Base-by-base conservation (phyloP, 2,329 filamentous ascomycete species). In the Lachnellula arida region DNA sequence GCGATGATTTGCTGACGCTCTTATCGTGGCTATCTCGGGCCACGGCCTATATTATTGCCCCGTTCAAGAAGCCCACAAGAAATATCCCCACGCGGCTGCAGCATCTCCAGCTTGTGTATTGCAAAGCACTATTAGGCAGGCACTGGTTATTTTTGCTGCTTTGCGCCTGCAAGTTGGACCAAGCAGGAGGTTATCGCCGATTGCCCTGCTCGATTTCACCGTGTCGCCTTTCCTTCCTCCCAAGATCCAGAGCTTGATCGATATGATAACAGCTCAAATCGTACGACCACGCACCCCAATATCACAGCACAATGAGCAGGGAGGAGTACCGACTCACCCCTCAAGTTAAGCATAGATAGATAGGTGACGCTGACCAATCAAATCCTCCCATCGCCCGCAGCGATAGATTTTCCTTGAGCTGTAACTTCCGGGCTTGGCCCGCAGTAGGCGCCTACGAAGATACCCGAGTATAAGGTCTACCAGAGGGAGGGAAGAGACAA, bases 1-100 rank as follows among this genome's bases (percentile, higher is more conserved):
- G 1, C 6, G 6, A 22, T 57, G 23, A 63, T 60, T 63, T 50
- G 61, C 39, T 43, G 34, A 57, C 60, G 61, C 60, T 63, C 61
- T 62, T 62, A 63, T 62, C 61, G 60, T 37, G 37, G 39, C 22
- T 49, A 43, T 34, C 53, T 19, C 39, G n/a, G 12, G 19, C 19
- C n/a, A 22, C 42, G n/a, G 19, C 12, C 19, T 22, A 8, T 44
- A 14, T 46, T 44, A 14, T 46, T 42, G 49, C 50, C 47, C 50
- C 48, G 54, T 51, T 52, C 35, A 44, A 44, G 39, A n/a, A n/a
- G 42, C 15, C 37, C 17, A 34, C 25, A 35, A 35, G 25, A 17
- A 53, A 46, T n/a, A 53, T 53, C 47, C 47, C 53, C 53, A 48
- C 54, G 49, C 39, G 22, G 22, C 44, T 47, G 44, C 44, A 28